Percentiles rank a stretch among this genome's conserved stretches.
These are phyloP conservation scores for Leucaena leucocephala DNA, from an alignment of 306 rosid genomes.

Conservation along the genomic window DNA sequence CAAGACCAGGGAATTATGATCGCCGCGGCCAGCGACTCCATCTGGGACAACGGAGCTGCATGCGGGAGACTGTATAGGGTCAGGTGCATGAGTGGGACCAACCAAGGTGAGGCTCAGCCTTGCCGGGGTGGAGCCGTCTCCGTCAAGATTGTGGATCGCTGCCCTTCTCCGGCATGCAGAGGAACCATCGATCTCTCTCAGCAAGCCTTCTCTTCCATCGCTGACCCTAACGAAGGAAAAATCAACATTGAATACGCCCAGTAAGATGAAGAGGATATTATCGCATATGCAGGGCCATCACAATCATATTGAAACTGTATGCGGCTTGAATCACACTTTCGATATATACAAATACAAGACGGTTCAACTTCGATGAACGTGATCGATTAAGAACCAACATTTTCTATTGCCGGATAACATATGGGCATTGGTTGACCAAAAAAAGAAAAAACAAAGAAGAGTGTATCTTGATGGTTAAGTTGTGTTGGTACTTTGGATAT, in stretches of 20 bases:
- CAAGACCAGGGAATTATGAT: conserved; percentile 35
- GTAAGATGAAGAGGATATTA: background rate
- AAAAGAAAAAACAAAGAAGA: too few species aligned
- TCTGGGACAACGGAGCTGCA: conserved; percentile 38
- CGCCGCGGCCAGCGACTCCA: conserved; percentile 33
- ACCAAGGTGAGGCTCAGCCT: conserved; percentile 31
- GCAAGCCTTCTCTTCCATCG: conserved; percentile 38
- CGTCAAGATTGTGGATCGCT: conserved; percentile 44
- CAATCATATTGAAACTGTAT: too few species aligned
- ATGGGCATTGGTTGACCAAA: too few species aligned
- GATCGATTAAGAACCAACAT: too few species aligned
- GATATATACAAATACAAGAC: too few species aligned
- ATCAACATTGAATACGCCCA: conserved; percentile 26
- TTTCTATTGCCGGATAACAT: too few species aligned
- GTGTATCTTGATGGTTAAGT: too few species aligned
- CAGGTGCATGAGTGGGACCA: conserved; percentile 37
- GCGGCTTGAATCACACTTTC: too few species aligned
- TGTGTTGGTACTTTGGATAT: too few species aligned
- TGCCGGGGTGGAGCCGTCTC: conserved; percentile 27
- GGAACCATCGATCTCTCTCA: conserved; percentile 43
- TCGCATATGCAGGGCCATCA: too few species aligned
- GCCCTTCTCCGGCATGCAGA: conserved; percentile 40
- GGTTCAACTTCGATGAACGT: too few species aligned
- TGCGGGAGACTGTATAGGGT: conserved; percentile 36
- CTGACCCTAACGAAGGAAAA: conserved; percentile 35